A percentile compares a stretch with the other conserved stretches of the same genome.
phyloP scores from a whole-genome alignment of 352 stramenopile genomes.

The Phytophthora ramorum region DNA sequence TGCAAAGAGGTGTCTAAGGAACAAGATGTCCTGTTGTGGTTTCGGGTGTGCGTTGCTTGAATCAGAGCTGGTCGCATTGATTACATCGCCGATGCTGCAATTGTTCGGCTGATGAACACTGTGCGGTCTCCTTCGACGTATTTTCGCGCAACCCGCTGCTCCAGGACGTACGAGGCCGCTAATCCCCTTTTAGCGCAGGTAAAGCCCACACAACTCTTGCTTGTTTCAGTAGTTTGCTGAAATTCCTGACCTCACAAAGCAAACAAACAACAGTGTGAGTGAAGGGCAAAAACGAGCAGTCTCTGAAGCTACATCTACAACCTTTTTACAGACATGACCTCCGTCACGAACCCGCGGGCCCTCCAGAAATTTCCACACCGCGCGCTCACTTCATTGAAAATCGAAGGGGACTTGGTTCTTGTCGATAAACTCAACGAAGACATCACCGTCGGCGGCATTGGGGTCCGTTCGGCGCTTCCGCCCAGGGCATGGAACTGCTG shows the following conservation, averaged over 20 bases:
- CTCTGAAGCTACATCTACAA: not conserved
- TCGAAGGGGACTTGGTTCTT: too few species aligned
- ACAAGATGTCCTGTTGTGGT: too few species aligned
- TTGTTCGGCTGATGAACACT: conserved; percentile 10
- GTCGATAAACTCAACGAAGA: too few species aligned
- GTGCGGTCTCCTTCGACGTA: conserved; percentile 3
- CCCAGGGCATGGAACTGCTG: too few species aligned
- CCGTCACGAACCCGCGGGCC: conserved; percentile 1
- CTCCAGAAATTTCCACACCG: conserved; percentile 9
- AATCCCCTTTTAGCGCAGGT: not conserved
- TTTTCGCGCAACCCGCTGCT: conserved; percentile 3
- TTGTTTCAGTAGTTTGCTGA: not conserved
- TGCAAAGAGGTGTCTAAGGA: too few species aligned
- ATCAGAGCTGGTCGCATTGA: too few species aligned
- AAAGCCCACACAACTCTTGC: conserved; percentile 6
- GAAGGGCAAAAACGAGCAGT: not conserved
- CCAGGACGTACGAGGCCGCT: not conserved
- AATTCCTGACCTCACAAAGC: not conserved
- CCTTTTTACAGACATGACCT: conserved; percentile 2
- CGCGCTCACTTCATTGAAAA: too few species aligned
- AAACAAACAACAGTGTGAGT: not conserved
- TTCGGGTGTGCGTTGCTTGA: too few species aligned
- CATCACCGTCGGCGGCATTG: too few species aligned
- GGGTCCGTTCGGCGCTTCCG: too few species aligned
- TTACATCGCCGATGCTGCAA: too few species aligned